Conservation (phyloP, 148 eudicot species). For the Rhododendron molle region DNA sequence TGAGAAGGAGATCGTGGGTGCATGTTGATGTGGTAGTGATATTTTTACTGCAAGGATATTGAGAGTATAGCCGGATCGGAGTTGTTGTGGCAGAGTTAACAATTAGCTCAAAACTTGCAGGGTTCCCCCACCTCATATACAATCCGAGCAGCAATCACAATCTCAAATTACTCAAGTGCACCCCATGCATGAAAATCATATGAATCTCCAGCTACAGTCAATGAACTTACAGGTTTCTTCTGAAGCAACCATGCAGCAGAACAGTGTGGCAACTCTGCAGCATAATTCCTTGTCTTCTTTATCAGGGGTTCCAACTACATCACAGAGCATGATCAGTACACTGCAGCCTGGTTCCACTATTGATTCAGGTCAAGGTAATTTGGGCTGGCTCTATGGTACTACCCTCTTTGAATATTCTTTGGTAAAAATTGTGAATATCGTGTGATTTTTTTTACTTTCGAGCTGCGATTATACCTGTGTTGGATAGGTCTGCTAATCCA, state of each 20-base stretch:
- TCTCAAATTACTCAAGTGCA: conserved; percentile 66
- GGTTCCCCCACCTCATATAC: conserved; percentile 47
- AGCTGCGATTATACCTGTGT: background rate
- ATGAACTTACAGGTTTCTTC: conserved; percentile 53
- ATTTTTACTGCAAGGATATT: background rate
- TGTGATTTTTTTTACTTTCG: background rate
- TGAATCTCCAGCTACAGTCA: conserved; percentile 54
- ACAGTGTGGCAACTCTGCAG: conserved; percentile 49
- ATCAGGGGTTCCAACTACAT: conserved; percentile 49
- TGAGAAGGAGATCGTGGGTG: background rate
- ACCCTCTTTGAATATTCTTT: background rate
- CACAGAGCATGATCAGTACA: conserved; percentile 49
- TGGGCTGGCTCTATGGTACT: background rate
- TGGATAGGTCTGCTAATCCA: background rate
- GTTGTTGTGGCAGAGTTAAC: background rate
- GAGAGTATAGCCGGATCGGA: background rate
- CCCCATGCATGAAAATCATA: conserved; percentile 46
- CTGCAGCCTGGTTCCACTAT: conserved; percentile 50
- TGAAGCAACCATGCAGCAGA: conserved; percentile 51
- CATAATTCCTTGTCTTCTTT: conserved; percentile 55
- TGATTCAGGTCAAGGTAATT: conserved; percentile 49
- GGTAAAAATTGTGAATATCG: background rate
- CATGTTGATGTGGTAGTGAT: background rate
- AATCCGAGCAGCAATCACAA: conserved; percentile 52
- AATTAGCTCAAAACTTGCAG: background rate